phyloP scores from a whole-genome alignment of 352 stramenopile species.

The Globisporangium spinosum region DNA sequence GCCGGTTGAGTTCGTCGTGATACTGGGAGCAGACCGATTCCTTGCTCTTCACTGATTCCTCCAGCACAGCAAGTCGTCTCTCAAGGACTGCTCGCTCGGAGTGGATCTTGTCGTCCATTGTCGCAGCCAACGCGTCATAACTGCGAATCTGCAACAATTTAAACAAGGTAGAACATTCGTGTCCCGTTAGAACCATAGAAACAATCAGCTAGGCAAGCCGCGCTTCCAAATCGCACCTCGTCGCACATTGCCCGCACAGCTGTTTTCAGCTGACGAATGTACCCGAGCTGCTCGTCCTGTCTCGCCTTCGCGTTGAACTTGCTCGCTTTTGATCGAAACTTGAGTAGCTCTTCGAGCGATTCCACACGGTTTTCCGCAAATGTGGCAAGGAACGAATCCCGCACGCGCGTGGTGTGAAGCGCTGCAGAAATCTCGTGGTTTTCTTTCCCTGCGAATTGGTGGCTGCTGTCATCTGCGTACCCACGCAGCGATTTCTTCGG shows the following conservation, averaged over 20 bases:
- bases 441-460: conserved; percentile 11
- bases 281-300: conserved; percentile 51
- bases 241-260: conserved; percentile 32
- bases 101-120: conserved; percentile 35
- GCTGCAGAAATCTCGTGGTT: conserved; percentile 16
- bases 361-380: conserved; percentile 34
- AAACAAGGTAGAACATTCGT: not conserved
- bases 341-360: conserved; percentile 49
- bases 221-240: conserved; percentile 22
- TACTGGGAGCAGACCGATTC: conserved; percentile 20
- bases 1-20: conserved; percentile 33
- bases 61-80: conserved; percentile 31
- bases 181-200: not conserved
- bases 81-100: conserved; percentile 33
- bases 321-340: conserved; percentile 55
- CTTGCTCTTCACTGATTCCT: conserved; percentile 33
- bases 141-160: conserved; percentile 29
- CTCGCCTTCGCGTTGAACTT: conserved; percentile 63
- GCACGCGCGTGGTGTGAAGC: conserved; percentile 20
- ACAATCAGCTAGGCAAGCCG: not conserved
- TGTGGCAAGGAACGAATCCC: conserved; percentile 28
- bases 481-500: conserved; percentile 8
- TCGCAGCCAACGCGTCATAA: conserved; percentile 25
- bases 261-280: conserved; percentile 56
- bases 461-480: not conserved